Percentiles rank a stretch among this genome's conserved stretches.
Evolutionary conservation across 1,284 basidiomycete genomes (phyloP).

Genomic region (Vanrija sp.): DNA sequence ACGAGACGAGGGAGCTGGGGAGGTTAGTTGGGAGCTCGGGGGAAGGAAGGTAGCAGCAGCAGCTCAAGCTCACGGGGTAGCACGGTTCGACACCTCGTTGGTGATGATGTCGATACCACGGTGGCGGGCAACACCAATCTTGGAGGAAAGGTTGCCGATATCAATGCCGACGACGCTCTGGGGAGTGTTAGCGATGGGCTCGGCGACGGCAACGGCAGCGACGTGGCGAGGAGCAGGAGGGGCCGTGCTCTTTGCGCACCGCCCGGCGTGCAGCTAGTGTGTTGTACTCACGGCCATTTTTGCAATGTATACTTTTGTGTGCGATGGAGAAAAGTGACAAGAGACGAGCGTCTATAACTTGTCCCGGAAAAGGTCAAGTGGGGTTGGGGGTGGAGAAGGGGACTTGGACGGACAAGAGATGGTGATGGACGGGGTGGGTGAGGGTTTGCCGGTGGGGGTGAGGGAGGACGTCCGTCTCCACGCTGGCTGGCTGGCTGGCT

Average conservation of each 20-base stretch:
- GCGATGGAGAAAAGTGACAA: background rate
- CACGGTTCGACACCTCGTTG: slow-evolving; percentile 92
- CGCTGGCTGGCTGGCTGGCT: background rate
- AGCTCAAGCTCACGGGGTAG: slow-evolving; percentile 68
- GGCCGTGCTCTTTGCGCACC: background rate
- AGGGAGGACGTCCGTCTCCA: too few species aligned
- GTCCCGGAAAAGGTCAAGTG: too few species aligned
- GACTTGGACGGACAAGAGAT: background rate
- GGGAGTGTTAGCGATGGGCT: slow-evolving; percentile 1
- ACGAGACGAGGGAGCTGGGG: slow-evolving; percentile 79
- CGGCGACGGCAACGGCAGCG: background rate
- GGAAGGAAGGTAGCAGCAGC: background rate
- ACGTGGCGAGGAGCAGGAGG: background rate
- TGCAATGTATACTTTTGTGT: slow-evolving; percentile 7
- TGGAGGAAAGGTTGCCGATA: slow-evolving; percentile 80
- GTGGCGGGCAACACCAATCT: slow-evolving; percentile 90
- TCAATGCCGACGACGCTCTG: slow-evolving; percentile 80
- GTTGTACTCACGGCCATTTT: slow-evolving; percentile 34
- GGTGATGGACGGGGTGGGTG: background rate
- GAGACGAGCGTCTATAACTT: background rate
- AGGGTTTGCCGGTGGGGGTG: background rate
- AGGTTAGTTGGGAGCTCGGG: background rate
- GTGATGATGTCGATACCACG: slow-evolving; percentile 91
- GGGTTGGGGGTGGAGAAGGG: too few species aligned
- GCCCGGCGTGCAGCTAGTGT: background rate